Base-by-base conservation (phyloP, 495 filamentous ascomycete genomes). In the Penicillium samsonianum region DNA sequence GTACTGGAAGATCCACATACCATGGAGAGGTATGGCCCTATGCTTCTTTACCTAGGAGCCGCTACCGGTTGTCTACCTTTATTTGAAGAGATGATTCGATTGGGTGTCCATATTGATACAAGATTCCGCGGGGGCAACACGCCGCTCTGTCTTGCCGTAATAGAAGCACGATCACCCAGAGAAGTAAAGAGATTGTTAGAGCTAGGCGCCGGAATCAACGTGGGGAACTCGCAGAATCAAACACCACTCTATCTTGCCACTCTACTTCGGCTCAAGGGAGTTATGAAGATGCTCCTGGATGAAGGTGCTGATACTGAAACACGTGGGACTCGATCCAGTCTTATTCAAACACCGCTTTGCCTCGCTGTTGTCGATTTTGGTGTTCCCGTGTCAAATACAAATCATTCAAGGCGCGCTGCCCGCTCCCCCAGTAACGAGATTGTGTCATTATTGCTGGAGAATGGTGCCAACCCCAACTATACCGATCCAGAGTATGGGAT, bases 401-500 rank as follows among this genome's bases (percentile, higher is more conserved):
- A 5, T 7, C n/a, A 16, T 11, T 4, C 45, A 12, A 30, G 23
- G 10, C 28, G 45, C 14, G n/a, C n/a, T 11, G 7, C 7, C 7
- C 45, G 8, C 14, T 30, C 23, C 30, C 28, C 25, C 3, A 11
- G n/a, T 12, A 30, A 30, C 9, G 45, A 19, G 23, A 19, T 48
- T 19, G 26, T 48, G 25, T 6, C n/a, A 30, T 35, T 50, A 5
- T 22, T 50, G 9, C 19, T 50, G 47, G 0, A 35, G n/a, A 30
- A 50, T 22, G 47, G 47, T 3, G 47, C 47, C 7, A 20, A 50
- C 20, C 30, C 28, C 4, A 50, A 50, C 17, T 50, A 35, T 22
- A 4, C 4, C 4, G 47, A 50, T 14, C 47, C 19, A 20, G 22
- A 3, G 30, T 7, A 6, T 37, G 47, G 47, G n/a, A 50, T 35